Evolutionary conservation across 768 basidiomycete species (phyloP).

Genomic region (Mycena floridula): DNA sequence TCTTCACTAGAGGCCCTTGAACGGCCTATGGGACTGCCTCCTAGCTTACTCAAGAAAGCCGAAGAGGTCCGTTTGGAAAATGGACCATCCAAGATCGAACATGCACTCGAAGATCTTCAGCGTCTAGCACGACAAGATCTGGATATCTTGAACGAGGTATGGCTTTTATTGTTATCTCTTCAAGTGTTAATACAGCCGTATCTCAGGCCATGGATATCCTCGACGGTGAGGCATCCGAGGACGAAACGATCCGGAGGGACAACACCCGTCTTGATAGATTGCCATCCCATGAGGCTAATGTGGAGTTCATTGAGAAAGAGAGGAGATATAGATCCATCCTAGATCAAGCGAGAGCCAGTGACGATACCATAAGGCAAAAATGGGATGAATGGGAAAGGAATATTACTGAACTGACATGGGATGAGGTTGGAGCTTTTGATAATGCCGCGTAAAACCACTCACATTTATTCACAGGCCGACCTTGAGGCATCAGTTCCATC

Average conservation of each 20-base stretch:
- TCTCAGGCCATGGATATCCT: conserved; percentile 80
- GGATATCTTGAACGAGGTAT: conserved; percentile 70
- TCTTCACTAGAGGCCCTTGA: conserved; percentile 85
- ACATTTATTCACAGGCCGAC: conserved; percentile 37
- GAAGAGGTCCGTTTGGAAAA: conserved; percentile 78
- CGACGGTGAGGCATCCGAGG: conserved; percentile 86
- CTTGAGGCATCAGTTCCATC: conserved; percentile 67
- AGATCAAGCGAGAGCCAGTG: conserved; percentile 65
- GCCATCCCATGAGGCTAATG: conserved; percentile 78
- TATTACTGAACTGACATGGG: conserved; percentile 63
- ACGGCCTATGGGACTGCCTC: conserved; percentile 80
- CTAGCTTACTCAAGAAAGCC: conserved; percentile 79
- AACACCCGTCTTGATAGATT: conserved; percentile 40
- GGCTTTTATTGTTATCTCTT: conserved; percentile 8
- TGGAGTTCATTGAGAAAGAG: conserved; percentile 63
- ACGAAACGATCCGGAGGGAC: conserved; percentile 60
- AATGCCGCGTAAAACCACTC: conserved; percentile 19
- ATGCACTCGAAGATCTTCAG: conserved; percentile 67
- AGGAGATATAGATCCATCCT: conserved; percentile 69
- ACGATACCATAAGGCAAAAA: conserved; percentile 70
- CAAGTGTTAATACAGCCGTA: neutral
- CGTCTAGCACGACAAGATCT: conserved; percentile 56
- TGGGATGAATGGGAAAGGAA: conserved; percentile 85
- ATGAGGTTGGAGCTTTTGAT: no score
- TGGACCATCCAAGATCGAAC: conserved; percentile 66